A percentile compares a stretch with the other conserved stretches of the same genome.
phyloP scores from a whole-genome alignment of 2,329 filamentous ascomycete genomes.

The Cryphonectria radicalis region DNA sequence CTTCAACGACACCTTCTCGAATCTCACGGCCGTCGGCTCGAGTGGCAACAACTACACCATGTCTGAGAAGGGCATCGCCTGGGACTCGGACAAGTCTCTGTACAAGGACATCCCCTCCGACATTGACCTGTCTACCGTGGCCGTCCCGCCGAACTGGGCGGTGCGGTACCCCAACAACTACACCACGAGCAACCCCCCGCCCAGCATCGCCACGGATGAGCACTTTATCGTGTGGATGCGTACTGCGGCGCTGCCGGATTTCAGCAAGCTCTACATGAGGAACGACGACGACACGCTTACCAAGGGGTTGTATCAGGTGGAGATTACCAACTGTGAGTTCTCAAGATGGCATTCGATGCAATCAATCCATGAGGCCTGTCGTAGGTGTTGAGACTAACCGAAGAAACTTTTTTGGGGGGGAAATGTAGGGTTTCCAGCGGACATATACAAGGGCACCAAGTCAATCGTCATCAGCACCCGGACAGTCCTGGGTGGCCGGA shows the following conservation, averaged over 20 bases:
- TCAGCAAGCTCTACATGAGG: constrained; percentile 88
- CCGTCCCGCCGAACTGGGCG: constrained; percentile 87
- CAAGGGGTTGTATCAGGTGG: constrained; percentile 73
- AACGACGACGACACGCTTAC: constrained; percentile 74
- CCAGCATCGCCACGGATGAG: constrained; percentile 75
- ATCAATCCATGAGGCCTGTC: too few species aligned
- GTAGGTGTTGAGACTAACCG: constrained; percentile 25
- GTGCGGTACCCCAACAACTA: constrained; percentile 73
- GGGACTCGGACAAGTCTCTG: constrained; percentile 79
- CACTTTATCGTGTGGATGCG: constrained; percentile 99
- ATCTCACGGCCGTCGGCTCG: constrained; percentile 64
- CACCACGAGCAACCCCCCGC: constrained; percentile 65
- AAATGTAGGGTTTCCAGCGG: constrained; percentile 75
- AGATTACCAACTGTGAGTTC: constrained; percentile 78
- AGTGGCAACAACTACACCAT: constrained; percentile 68
- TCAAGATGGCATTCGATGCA: neutral
- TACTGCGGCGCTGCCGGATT: constrained; percentile 88
- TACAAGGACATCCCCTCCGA: constrained; percentile 66
- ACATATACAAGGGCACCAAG: constrained; percentile 82
- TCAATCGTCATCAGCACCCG: constrained; percentile 86
- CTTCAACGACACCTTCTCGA: constrained; percentile 90
- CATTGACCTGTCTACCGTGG: constrained; percentile 68
- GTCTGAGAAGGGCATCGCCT: constrained; percentile 81
- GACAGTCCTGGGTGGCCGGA: constrained; percentile 92
- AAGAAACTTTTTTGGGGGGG: neutral